A percentile compares a stretch with the other conserved stretches of the same genome.
Evolutionary conservation across 2,329 filamentous ascomycete species (phyloP).

Genomic region (Bretziella fagacearum): DNA sequence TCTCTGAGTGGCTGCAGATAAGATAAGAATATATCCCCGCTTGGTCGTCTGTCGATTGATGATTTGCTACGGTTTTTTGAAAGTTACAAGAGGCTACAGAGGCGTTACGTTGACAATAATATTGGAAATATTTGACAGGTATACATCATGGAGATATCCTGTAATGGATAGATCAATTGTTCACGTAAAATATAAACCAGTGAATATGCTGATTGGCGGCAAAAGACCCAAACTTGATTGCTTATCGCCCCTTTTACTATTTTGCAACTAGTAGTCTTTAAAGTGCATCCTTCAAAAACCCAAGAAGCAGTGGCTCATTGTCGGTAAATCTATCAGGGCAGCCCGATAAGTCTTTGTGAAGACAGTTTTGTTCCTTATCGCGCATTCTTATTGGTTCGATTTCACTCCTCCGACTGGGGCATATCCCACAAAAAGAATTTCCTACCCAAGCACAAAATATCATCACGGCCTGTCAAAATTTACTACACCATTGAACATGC

Average conservation of each 20-base stretch:
- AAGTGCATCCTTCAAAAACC: background rate
- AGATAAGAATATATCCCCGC: background rate
- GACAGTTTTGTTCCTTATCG: conserved; percentile 2
- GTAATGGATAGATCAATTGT: too few species aligned
- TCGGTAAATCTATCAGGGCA: conserved; percentile 12
- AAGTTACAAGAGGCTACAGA: too few species aligned
- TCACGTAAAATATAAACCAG: too few species aligned
- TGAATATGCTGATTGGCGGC: too few species aligned
- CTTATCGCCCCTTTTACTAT: background rate
- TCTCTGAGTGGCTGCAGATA: background rate
- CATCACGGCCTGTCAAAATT: conserved; percentile 14
- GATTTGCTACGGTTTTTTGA: too few species aligned
- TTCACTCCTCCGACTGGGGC: conserved; percentile 11
- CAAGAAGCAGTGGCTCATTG: background rate
- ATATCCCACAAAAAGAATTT: conserved; percentile 15
- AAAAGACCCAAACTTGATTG: too few species aligned
- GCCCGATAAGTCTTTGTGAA: conserved; percentile 10
- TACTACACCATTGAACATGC: conserved; percentile 14
- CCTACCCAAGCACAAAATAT: conserved; percentile 12
- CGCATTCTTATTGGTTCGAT: conserved; percentile 8
- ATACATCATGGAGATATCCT: too few species aligned
- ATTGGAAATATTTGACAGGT: too few species aligned
- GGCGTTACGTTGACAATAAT: too few species aligned
- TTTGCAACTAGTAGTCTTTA: background rate
- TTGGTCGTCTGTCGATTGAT: too few species aligned